These are phyloP conservation scores for Mollisia scopiformis DNA, from an alignment of 2,329 filamentous ascomycete genomes.

Conservation along the genomic window DNA sequence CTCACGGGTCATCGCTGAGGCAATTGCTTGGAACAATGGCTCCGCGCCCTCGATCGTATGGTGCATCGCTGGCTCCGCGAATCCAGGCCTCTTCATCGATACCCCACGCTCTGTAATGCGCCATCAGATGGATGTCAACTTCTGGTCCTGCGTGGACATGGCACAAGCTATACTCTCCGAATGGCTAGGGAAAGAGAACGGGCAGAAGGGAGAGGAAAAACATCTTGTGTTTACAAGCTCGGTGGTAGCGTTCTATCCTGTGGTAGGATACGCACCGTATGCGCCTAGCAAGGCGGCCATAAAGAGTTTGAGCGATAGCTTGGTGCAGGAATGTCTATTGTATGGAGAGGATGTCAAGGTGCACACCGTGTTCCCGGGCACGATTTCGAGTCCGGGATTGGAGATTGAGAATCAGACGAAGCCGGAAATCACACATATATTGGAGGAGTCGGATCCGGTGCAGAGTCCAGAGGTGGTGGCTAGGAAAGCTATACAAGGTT, in stretches of 20 bases:
- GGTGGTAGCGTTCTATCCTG: conserved; percentile 71
- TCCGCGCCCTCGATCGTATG: conserved; percentile 82
- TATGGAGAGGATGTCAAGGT: conserved; percentile 85
- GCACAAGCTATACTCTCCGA: conserved; percentile 76
- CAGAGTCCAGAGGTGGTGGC: conserved; percentile 83
- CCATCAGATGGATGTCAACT: conserved; percentile 90
- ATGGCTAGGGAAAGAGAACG: conserved; percentile 63
- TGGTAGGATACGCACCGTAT: conserved; percentile 85
- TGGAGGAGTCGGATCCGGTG: conserved; percentile 82
- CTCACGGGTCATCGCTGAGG: conserved; percentile 68
- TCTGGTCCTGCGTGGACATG: conserved; percentile 84
- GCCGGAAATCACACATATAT: conserved; percentile 74
- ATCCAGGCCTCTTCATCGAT: conserved; percentile 78
- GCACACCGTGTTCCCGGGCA: conserved; percentile 82
- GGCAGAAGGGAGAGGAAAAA: conserved; percentile 55
- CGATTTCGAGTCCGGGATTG: conserved; percentile 77
- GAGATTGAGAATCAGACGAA: conserved; percentile 78
- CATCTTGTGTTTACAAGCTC: conserved; percentile 91
- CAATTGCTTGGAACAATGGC: conserved; percentile 77
- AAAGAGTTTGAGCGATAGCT: conserved; percentile 78
- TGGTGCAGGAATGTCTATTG: conserved; percentile 81
- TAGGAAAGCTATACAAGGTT: conserved; percentile 64
- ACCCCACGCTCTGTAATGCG: conserved; percentile 67
- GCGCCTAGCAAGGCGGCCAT: conserved; percentile 84
- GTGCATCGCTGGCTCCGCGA: conserved; percentile 80